Evolutionary conservation across 140 eudicot genomes (phyloP).

Genomic region (Anethum foeniculum): DNA sequence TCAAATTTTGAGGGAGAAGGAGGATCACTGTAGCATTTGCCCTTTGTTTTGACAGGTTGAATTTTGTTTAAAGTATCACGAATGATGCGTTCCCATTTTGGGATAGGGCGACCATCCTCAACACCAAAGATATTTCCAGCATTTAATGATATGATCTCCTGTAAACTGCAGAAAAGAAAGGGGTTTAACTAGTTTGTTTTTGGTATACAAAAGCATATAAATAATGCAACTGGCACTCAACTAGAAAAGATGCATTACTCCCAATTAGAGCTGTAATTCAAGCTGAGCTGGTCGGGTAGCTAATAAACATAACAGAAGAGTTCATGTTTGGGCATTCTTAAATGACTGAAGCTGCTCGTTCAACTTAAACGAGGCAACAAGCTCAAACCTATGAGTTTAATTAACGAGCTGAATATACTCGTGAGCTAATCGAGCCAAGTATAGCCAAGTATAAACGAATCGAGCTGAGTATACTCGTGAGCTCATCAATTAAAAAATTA

Average conservation of each 20-base stretch:
- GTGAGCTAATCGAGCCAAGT: no score
- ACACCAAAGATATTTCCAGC: slow-evolving; percentile 83
- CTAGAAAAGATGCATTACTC: not conserved
- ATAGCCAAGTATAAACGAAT: no score
- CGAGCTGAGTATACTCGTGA: no score
- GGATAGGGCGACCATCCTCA: slow-evolving; percentile 72
- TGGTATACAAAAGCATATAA: not conserved
- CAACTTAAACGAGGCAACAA: no score
- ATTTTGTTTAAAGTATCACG: slow-evolving; percentile 61
- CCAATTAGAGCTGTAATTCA: no score
- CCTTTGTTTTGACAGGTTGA: slow-evolving; percentile 38
- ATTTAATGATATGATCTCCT: slow-evolving; percentile 81
- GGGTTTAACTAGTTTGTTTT: slow-evolving; percentile 1
- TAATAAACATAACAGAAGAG: no score
- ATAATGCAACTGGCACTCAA: not conserved
- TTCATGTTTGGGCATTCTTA: no score
- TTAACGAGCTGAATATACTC: no score
- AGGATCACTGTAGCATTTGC: slow-evolving; percentile 71
- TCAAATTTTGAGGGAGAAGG: slow-evolving; percentile 83
- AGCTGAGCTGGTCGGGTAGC: not conserved
- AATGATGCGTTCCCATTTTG: slow-evolving; percentile 75
- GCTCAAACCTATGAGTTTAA: no score
- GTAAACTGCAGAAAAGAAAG: slow-evolving; percentile 41
- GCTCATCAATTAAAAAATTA: no score
- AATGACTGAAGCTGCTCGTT: no score